These are phyloP conservation scores for Penicillium taxi DNA, from an alignment of 495 filamentous ascomycete genomes.

Conservation along the genomic window DNA sequence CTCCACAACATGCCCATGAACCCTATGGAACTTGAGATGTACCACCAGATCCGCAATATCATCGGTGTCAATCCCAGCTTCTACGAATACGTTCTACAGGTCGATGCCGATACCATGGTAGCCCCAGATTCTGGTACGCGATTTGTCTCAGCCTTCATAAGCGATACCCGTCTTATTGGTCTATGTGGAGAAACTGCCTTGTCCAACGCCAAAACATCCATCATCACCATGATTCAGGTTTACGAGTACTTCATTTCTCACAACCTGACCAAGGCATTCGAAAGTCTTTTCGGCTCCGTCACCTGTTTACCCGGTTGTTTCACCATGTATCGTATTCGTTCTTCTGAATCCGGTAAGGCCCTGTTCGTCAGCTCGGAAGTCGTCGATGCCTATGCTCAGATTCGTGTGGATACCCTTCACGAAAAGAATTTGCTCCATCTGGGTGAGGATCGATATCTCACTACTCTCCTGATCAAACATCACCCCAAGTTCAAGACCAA, in stretches of 20 bases:
- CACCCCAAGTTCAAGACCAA: conserved; percentile 96
- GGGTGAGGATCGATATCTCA: conserved; percentile 87
- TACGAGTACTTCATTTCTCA: conserved; percentile 99
- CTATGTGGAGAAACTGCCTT: conserved; percentile 92
- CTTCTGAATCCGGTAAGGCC: conserved; percentile 87
- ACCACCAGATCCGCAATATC: conserved; percentile 97
- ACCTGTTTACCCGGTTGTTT: conserved; percentile 98
- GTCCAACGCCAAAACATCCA: conserved; percentile 85
- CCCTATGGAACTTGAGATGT: conserved; percentile 94
- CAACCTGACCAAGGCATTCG: conserved; percentile 97
- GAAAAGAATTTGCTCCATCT: conserved; percentile 98
- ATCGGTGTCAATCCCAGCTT: conserved; percentile 98
- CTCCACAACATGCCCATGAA: conserved; percentile 96
- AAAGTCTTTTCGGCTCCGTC: conserved; percentile 92
- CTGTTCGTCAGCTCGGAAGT: conserved; percentile 91
- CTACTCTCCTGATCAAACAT: conserved; percentile 86
- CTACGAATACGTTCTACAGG: conserved; percentile 94
- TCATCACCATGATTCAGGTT: conserved; percentile 99
- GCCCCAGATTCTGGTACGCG: conserved; percentile 85
- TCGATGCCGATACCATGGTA: conserved; percentile 96
- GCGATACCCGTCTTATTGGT: conserved; percentile 85
- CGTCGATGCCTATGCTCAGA: conserved; percentile 75
- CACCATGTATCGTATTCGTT: conserved; percentile 94
- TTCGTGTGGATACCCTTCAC: conserved; percentile 94
- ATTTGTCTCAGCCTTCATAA: conserved; percentile 83